phyloP scores from a whole-genome alignment of 768 basidiomycete genomes.

The Saitozyma podzolica region DNA sequence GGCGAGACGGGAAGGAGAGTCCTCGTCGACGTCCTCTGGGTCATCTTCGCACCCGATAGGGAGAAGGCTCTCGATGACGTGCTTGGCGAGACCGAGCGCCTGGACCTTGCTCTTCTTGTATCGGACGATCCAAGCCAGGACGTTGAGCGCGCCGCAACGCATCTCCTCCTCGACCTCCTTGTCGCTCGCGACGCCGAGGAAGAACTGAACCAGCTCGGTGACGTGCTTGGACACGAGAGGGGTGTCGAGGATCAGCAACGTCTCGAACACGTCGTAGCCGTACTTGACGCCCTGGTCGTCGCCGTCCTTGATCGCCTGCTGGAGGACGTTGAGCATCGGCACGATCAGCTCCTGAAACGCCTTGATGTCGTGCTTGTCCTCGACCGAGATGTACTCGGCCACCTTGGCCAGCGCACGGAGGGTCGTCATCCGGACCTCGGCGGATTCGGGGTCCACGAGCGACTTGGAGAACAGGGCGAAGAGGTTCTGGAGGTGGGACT shows the following conservation, averaged over 20 bases:
- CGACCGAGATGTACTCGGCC: constrained; percentile 84
- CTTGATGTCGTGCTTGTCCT: constrained; percentile 83
- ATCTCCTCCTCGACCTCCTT: constrained; percentile 71
- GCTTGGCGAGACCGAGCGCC: constrained; percentile 73
- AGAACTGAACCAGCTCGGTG: constrained; percentile 81
- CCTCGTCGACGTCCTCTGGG: constrained; percentile 87
- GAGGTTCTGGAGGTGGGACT: constrained; percentile 57
- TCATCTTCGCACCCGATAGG: constrained; percentile 92
- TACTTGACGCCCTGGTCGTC: constrained; percentile 83
- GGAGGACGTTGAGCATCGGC: constrained; percentile 82
- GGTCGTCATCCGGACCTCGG: constrained; percentile 86
- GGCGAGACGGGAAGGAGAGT: constrained; percentile 84
- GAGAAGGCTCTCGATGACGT: constrained; percentile 87
- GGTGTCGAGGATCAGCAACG: constrained; percentile 89
- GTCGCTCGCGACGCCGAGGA: constrained; percentile 80
- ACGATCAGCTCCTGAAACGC: constrained; percentile 85
- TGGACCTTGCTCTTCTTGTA: constrained; percentile 98
- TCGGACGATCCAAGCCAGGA: constrained; percentile 93
- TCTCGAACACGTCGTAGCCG: constrained; percentile 93
- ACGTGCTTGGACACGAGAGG: constrained; percentile 90
- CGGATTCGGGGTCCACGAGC: constrained; percentile 76
- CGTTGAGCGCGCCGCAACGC: constrained; percentile 86
- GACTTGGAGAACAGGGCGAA: constrained; percentile 76
- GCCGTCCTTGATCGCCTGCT: constrained; percentile 72
- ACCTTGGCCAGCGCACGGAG: constrained; percentile 88